Percentiles rank a stretch among this genome's conserved stretches.
These are phyloP conservation scores for Hypericum androsaemum DNA, from an alignment of 345 rosid species.

Conservation along the genomic window DNA sequence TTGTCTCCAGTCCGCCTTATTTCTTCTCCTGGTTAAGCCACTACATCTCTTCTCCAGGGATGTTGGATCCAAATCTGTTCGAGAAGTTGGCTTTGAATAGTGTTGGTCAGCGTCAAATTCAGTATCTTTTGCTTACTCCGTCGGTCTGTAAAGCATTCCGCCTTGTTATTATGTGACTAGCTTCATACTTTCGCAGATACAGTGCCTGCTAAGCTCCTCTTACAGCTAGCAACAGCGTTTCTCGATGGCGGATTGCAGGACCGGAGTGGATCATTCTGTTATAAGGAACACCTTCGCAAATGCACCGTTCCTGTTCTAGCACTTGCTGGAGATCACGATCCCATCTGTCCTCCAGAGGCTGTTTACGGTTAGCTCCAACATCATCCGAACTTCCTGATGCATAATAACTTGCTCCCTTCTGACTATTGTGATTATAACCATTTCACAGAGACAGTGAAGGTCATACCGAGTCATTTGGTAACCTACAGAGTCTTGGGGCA, in stretches of 20 bases:
- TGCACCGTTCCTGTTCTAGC: constrained; percentile 71
- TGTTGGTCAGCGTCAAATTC: constrained; percentile 52
- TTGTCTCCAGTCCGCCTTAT: constrained; percentile 70
- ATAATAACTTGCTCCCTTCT: constrained; percentile 2
- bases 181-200: constrained; percentile 41
- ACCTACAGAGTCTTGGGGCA: constrained; percentile 54
- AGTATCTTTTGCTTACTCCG: too few relatives aligned
- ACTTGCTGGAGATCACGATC: constrained; percentile 82
- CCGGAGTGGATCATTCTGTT: constrained; percentile 61
- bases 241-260: constrained; percentile 74
- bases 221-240: constrained; percentile 91
- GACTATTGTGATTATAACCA: constrained; percentile 9
- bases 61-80: constrained; percentile 94
- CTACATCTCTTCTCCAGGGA: constrained; percentile 79
- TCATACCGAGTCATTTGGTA: constrained; percentile 43
- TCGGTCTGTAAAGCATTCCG: too few relatives aligned
- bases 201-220: constrained; percentile 74
- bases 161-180: too few relatives aligned
- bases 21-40: constrained; percentile 76
- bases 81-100: constrained; percentile 85
- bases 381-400: background rate
- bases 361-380: constrained; percentile 51
- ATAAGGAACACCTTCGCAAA: constrained; percentile 56
- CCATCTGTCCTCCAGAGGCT: constrained; percentile 89
- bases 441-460: constrained; percentile 45